Evolutionary conservation across 345 rosid genomes (phyloP).

Genomic region (Limnanthes douglasii): DNA sequence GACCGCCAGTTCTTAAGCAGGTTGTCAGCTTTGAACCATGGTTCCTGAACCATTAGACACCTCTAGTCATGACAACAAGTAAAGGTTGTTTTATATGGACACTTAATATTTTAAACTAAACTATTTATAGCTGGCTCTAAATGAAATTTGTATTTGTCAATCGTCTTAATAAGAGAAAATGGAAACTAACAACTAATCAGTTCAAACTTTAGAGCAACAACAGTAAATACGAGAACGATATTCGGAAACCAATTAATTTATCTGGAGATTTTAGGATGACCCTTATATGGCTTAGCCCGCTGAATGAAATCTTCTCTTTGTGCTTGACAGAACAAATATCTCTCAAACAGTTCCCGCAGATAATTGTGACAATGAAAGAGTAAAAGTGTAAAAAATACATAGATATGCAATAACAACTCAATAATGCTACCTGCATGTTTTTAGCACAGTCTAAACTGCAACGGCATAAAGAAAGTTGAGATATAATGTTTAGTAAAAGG

Average conservation of each 20-base stretch:
- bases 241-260: slow-evolving; percentile 6
- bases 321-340: slow-evolving; percentile 95
- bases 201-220: background rate
- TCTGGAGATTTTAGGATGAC: slow-evolving; percentile 71
- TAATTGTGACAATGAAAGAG: slow-evolving; percentile 1
- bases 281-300: slow-evolving; percentile 72
- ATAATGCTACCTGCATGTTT: too few species aligned
- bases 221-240: background rate
- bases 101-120: too few species aligned
- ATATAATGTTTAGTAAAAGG: too few species aligned
- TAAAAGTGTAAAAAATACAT: background rate
- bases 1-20: too few species aligned
- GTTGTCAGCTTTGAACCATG: too few species aligned
- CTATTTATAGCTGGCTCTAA: slow-evolving; percentile 5
- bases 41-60: too few species aligned
- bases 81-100: too few species aligned
- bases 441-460: too few species aligned
- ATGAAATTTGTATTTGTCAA: background rate
- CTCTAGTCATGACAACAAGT: too few species aligned
- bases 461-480: too few species aligned
- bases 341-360: slow-evolving; percentile 81
- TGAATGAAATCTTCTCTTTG: slow-evolving; percentile 75
- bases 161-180: slow-evolving; percentile 1
- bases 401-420: too few species aligned
- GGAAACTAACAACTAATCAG: slow-evolving; percentile 4